Evolutionary conservation across 108 stramenopile genomes (phyloP).

Genomic region (Phaeodactylum tricornutum): DNA sequence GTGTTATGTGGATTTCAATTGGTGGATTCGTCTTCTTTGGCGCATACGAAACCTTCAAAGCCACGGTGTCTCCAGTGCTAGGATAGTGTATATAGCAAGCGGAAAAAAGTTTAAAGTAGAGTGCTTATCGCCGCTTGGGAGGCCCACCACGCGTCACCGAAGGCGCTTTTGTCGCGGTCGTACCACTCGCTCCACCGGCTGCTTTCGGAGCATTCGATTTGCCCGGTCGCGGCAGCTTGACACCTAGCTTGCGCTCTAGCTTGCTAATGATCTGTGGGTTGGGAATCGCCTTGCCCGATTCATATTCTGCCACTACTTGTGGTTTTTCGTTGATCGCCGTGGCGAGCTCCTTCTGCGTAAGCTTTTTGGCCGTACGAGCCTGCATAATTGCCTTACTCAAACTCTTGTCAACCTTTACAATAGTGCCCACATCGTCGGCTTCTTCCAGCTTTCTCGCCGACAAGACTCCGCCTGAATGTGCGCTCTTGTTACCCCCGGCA

Average conservation of each 20-base stretch:
- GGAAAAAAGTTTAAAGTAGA: no score
- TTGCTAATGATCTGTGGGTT: constrained; percentile 92
- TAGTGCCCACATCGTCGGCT: constrained; percentile 81
- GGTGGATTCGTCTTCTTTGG: constrained; percentile 99
- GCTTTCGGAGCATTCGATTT: constrained; percentile 61
- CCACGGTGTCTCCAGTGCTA: no score
- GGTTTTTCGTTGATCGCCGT: constrained; percentile 96
- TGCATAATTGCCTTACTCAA: constrained; percentile 91
- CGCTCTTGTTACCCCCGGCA: constrained; percentile 83
- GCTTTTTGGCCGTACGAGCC: constrained; percentile 92
- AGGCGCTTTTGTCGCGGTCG: constrained; percentile 19
- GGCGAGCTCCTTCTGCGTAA: constrained; percentile 95
- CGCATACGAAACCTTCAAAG: constrained; percentile 90
- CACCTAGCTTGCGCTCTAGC: constrained; percentile 83
- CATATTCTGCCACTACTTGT: constrained; percentile 95
- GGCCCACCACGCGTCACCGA: constrained; percentile 68
- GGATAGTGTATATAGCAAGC: no score
- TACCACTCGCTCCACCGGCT: constrained; percentile 9
- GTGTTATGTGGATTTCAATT: constrained; percentile 96
- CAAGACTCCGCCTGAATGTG: constrained; percentile 61
- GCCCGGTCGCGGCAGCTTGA: constrained; percentile 81
- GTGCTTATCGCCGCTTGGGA: constrained; percentile 71
- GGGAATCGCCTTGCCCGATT: constrained; percentile 93
- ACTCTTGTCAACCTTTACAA: constrained; percentile 79
- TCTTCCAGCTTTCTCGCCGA: constrained; percentile 89